Evolutionary conservation across 1,284 basidiomycete genomes (phyloP).

Genomic region (Trametes polyzona): DNA sequence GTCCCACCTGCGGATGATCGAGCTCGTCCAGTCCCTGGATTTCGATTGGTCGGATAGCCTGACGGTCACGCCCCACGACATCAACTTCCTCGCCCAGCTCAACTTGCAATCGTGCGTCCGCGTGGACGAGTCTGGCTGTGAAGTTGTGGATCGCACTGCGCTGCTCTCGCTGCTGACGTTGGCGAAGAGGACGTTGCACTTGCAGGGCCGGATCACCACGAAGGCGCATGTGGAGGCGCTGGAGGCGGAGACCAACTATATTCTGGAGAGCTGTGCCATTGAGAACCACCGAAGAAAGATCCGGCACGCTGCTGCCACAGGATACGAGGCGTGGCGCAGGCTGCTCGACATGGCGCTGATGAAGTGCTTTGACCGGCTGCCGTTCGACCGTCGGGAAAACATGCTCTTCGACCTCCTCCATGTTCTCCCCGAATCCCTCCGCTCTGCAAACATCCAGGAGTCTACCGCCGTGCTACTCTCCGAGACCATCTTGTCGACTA

Average conservation of each 20-base stretch:
- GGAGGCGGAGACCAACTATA: conserved; percentile 70
- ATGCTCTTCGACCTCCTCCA: conserved; percentile 89
- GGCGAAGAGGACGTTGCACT: conserved; percentile 64
- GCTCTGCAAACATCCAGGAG: conserved; percentile 64
- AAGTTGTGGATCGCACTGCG: conserved; percentile 79
- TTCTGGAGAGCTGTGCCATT: conserved; percentile 80
- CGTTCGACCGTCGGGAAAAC: conserved; percentile 79
- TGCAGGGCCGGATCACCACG: conserved; percentile 70
- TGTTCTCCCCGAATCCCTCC: conserved; percentile 68
- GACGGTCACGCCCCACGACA: conserved; percentile 56
- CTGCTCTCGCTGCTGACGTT: conserved; percentile 68
- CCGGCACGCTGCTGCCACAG: conserved; percentile 66
- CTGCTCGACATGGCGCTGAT: conserved; percentile 82
- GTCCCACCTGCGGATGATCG: conserved; percentile 83
- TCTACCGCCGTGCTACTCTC: conserved; percentile 81
- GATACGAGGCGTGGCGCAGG: conserved; percentile 84
- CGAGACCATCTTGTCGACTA: conserved; percentile 79
- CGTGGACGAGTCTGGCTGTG: conserved; percentile 74
- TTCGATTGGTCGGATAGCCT: conserved; percentile 88
- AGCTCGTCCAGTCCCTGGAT: conserved; percentile 84
- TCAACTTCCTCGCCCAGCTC: conserved; percentile 72
- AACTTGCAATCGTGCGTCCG: conserved; percentile 79
- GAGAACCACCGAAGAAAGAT: conserved; percentile 89
- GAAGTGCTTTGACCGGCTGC: conserved; percentile 82
- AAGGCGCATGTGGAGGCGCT: conserved; percentile 70